A percentile compares a stretch with the other conserved stretches of the same genome.
Conservation (phyloP, 306 rosid genomes). For the Prinsepia uniflora region DNA sequence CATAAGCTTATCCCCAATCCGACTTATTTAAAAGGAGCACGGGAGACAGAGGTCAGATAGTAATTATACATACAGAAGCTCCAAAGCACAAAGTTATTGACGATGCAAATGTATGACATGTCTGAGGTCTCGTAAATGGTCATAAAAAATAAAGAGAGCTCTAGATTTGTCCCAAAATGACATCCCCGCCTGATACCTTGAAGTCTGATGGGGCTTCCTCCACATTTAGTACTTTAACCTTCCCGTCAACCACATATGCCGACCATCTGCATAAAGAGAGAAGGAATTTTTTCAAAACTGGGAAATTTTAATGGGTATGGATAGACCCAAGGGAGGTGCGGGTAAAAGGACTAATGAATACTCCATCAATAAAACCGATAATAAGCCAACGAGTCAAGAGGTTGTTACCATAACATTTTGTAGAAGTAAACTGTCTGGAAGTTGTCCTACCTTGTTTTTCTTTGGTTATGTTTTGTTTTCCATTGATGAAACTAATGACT, state of each 20-base stretch:
- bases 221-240: constrained; percentile 62
- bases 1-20: background rate
- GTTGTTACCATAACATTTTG: too few species aligned
- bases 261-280: constrained; percentile 70
- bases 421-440: too few species aligned
- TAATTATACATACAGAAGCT: background rate
- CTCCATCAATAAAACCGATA: background rate
- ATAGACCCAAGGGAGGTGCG: background rate
- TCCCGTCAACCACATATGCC: constrained; percentile 85
- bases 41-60: too few species aligned
- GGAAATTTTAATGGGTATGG: background rate
- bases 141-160: constrained; percentile 10
- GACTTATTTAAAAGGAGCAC: background rate
- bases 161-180: constrained; percentile 79
- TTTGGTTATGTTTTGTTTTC: too few species aligned
- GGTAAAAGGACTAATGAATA: background rate
- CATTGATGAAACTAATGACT: too few species aligned
- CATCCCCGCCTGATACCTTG: constrained; percentile 85
- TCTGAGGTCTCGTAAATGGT: background rate
- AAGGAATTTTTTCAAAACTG: constrained; percentile 1
- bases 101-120: background rate
- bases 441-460: too few species aligned
- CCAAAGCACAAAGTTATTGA: background rate
- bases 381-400: too few species aligned
- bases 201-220: constrained; percentile 96